Evolutionary conservation across 345 rosid species (phyloP).

Genomic region (Toxicodendron radicans): DNA sequence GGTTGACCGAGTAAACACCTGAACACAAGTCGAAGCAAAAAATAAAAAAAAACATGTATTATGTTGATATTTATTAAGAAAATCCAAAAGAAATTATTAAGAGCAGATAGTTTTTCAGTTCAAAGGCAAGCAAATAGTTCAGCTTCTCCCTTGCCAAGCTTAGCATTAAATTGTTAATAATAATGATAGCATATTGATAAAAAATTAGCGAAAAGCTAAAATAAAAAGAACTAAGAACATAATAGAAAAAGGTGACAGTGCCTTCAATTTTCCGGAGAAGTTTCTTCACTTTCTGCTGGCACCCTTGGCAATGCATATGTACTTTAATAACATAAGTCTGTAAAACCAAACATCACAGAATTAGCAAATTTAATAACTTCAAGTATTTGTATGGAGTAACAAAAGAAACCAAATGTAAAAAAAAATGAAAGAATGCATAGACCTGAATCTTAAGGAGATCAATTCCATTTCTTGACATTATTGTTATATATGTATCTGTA

Average conservation of each 20-base stretch:
- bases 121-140: too few relatives aligned
- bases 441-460: slow-evolving; percentile 46
- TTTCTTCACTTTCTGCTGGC: slow-evolving; percentile 67
- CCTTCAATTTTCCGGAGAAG: slow-evolving; percentile 73
- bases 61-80: not conserved
- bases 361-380: not conserved
- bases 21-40: slow-evolving; percentile 21
- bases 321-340: slow-evolving; percentile 70
- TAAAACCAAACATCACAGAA: not conserved
- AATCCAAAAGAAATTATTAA: not conserved
- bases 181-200: not conserved
- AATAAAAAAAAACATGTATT: not conserved
- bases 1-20: slow-evolving; percentile 64
- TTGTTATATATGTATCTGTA: not conserved
- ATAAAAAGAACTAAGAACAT: not conserved
- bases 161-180: too few relatives aligned
- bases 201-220: not conserved
- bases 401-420: not conserved
- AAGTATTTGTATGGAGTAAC: not conserved
- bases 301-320: slow-evolving; percentile 74
- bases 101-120: not conserved
- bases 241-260: not conserved
- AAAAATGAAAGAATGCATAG: slow-evolving; percentile 1
- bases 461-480: slow-evolving; percentile 38
- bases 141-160: too few relatives aligned